Evolutionary conservation across 148 eudicot species (phyloP), one percentile per base, ranked within the genome.

Genomic region (Pharnaceum exiguum): DNA sequence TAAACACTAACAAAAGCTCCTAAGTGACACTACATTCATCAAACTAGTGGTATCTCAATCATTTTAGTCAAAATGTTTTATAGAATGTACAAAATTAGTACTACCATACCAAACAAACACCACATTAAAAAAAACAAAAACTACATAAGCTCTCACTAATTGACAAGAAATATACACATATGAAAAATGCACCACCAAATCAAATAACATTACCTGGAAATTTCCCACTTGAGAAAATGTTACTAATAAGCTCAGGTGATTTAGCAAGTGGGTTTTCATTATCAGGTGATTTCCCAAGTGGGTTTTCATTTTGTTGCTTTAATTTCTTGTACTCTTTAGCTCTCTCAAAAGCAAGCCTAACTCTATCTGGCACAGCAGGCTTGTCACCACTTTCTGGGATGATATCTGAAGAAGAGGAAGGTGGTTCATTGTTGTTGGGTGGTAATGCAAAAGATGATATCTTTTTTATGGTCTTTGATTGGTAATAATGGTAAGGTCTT

Each of bases 311-410:
- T 24, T 68, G 45, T 10, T 61, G 60, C 43, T 69, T 12, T 15
- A 74, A 54, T 39, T 79, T 75, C 56, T 69, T 77, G 46, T 85
- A 85, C 50, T 80, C 77, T 42, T 55, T 71, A n/a, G 93, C 87
- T 71, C 36, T 72, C 18, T 63, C 77, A 60, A 82, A 67, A 9
- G 88, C 88, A 18, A 80, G 69, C 71, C 75, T 86, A 12, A 80
- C 66, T 18, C 77, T 59, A 44, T 76, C 71, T 17, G 57, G 26
- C n/a, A n/a, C n/a, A n/a, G n/a, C n/a, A n/a, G n/a, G n/a, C n/a
- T n/a, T n/a, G n/a, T n/a, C n/a, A n/a, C n/a, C n/a, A n/a, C n/a
- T n/a, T n/a, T n/a, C n/a, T n/a, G n/a, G n/a, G n/a, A n/a, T n/a
- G n/a, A n/a, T n/a, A n/a, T n/a, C n/a, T n/a, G n/a, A n/a, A n/a